Conservation (phyloP, 2,329 filamentous ascomycete species). For the Colletotrichum karsti region DNA sequence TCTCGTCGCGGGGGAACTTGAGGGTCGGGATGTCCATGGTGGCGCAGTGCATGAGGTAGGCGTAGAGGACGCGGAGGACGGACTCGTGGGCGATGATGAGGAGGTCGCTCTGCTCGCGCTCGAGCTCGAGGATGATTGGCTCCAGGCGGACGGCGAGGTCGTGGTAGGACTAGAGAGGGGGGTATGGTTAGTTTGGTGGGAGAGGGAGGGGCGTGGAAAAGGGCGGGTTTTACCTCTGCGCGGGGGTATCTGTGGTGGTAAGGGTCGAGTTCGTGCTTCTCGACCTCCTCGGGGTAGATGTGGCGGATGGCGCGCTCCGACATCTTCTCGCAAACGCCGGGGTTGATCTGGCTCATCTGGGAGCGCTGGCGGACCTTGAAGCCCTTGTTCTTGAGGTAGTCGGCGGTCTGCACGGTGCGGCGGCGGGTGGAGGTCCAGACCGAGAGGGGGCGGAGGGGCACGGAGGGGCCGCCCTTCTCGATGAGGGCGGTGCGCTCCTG, state of each 20-base stretch:
- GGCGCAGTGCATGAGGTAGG: slow-evolving; percentile 98
- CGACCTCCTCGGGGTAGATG: slow-evolving; percentile 88
- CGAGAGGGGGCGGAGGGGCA: slow-evolving; percentile 80
- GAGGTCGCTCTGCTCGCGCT: slow-evolving; percentile 96
- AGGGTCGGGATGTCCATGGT: slow-evolving; percentile 93
- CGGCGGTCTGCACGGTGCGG: slow-evolving; percentile 89
- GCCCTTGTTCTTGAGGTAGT: slow-evolving; percentile 79
- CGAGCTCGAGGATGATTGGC: slow-evolving; percentile 95
- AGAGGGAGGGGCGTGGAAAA: neutral
- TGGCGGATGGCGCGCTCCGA: slow-evolving; percentile 82
- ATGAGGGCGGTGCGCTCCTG: slow-evolving; percentile 78
- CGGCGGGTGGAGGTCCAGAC: slow-evolving; percentile 96
- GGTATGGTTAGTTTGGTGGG: neutral
- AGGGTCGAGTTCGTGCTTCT: slow-evolving; percentile 92
- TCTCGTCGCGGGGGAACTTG: slow-evolving; percentile 94
- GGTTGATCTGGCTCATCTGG: slow-evolving; percentile 97
- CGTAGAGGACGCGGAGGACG: slow-evolving; percentile 95
- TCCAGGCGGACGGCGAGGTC: slow-evolving; percentile 97
- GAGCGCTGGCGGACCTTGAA: slow-evolving; percentile 91
- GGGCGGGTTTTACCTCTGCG: slow-evolving; percentile 72
- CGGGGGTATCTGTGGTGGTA: slow-evolving; percentile 97
- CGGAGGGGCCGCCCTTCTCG: slow-evolving; percentile 71
- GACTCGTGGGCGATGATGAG: slow-evolving; percentile 98
- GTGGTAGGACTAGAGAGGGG: slow-evolving; percentile 95
- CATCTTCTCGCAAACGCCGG: slow-evolving; percentile 94